A percentile compares a stretch with the other conserved stretches of the same genome.
These are phyloP conservation scores for Zhuliangozyma parablackwelliae DNA, from an alignment of 1,139 yeast genomes.

Conservation along the genomic window DNA sequence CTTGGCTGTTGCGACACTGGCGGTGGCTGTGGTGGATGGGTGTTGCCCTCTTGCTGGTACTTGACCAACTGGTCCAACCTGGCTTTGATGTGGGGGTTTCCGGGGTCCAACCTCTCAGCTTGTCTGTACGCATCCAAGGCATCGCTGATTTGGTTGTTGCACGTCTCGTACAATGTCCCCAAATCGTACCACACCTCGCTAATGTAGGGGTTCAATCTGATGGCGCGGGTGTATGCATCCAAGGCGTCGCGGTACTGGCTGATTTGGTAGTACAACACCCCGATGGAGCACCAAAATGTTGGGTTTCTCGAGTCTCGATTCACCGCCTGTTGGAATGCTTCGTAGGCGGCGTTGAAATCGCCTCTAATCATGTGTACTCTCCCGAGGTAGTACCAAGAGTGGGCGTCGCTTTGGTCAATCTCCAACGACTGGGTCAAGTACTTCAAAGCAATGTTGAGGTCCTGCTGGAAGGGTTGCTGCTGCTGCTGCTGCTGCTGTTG, in stretches of 20 bases:
- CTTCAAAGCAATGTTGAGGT: slow-evolving; percentile 77
- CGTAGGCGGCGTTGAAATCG: slow-evolving; percentile 93
- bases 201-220: slow-evolving; percentile 89
- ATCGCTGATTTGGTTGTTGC: slow-evolving; percentile 91
- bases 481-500: slow-evolving; percentile 12
- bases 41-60: slow-evolving; percentile 71
- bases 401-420: slow-evolving; percentile 87
- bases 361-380: slow-evolving; percentile 95
- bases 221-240: slow-evolving; percentile 96
- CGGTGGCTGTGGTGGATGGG: slow-evolving; percentile 64
- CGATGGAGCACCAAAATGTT: slow-evolving; percentile 98
- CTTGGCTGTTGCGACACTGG: slow-evolving; percentile 59
- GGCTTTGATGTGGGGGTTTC: slow-evolving; percentile 88
- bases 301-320: slow-evolving; percentile 95
- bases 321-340: slow-evolving; percentile 97
- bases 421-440: slow-evolving; percentile 84
- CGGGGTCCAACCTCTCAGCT: slow-evolving; percentile 93
- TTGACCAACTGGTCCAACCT: slow-evolving; percentile 81
- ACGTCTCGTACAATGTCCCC: slow-evolving; percentile 93
- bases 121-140: slow-evolving; percentile 96
- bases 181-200: slow-evolving; percentile 98
- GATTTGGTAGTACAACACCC: slow-evolving; percentile 92
- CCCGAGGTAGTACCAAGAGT: slow-evolving; percentile 94
- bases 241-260: slow-evolving; percentile 94
- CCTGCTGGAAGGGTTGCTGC: slow-evolving; percentile 43